Percentiles rank a stretch among this genome's conserved stretches.
Conservation (phyloP, 257 asterid genomes). For the Solanum bulbocastanum region DNA sequence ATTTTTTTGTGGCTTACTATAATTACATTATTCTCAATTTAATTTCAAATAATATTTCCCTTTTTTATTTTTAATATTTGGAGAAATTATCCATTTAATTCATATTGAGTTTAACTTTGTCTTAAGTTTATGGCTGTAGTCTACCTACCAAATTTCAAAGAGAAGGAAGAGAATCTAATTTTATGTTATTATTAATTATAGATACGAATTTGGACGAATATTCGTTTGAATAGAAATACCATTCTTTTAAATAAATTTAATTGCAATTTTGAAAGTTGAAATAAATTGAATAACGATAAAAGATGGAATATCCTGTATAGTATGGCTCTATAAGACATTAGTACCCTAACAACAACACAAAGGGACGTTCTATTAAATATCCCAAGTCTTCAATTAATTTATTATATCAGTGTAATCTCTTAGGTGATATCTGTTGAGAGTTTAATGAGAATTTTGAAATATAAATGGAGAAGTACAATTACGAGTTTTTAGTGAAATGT, state of each 20-base stretch:
- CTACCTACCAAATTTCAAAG: not conserved
- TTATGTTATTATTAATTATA: not conserved
- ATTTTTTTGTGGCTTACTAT: not conserved
- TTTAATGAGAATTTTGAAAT: too few relatives aligned
- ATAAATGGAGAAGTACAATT: not conserved
- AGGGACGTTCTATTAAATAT: not conserved
- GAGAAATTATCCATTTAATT: not conserved
- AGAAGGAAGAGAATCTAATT: not conserved
- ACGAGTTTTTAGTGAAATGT: too few relatives aligned
- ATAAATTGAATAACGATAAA: not conserved
- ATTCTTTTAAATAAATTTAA: not conserved
- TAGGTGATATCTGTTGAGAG: not conserved
- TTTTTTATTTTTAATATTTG: not conserved
- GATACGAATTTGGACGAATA: not conserved
- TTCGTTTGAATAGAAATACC: not conserved
- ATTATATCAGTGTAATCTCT: not conserved
- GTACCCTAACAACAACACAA: not conserved
- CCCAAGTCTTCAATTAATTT: not conserved
- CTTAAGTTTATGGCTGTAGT: not conserved
- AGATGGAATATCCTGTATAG: not conserved
- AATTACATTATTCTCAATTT: not conserved
- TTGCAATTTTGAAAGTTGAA: not conserved
- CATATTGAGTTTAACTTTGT: not conserved
- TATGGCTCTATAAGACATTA: not conserved
- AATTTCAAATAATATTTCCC: not conserved